Evolutionary conservation across 2,329 filamentous ascomycete genomes (phyloP).

Genomic region (Pyrenophora seminiperda): DNA sequence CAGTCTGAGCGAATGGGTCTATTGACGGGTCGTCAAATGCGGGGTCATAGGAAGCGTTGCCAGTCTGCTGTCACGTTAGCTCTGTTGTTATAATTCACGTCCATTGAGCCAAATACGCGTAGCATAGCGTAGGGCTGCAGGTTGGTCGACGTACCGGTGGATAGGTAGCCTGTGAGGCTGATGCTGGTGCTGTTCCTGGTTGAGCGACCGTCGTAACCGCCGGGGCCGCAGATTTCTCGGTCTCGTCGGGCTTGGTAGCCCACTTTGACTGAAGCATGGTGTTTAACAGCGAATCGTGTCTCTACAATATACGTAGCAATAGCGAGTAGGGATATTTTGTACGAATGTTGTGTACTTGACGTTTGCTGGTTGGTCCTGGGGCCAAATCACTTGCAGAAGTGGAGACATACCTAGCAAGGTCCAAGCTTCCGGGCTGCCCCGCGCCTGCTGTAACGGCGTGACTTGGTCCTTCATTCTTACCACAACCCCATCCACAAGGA

Average conservation of each 20-base stretch:
- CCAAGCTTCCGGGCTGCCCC: constrained; percentile 13
- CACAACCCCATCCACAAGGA: too few relatives aligned
- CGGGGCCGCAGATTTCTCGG: constrained; percentile 9
- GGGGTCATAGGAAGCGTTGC: constrained; percentile 34
- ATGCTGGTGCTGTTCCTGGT: constrained; percentile 14
- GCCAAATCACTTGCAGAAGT: constrained; percentile 11
- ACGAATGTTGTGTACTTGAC: not conserved
- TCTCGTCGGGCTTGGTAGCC: constrained; percentile 31
- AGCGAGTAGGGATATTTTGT: not conserved
- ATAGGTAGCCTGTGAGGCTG: constrained; percentile 16
- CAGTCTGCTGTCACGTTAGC: constrained; percentile 16
- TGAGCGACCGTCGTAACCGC: constrained; percentile 3
- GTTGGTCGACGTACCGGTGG: constrained; percentile 7
- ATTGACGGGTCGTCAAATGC: constrained; percentile 37
- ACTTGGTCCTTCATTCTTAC: not conserved
- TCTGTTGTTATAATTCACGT: not conserved
- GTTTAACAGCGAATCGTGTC: not conserved
- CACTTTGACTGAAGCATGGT: constrained; percentile 44
- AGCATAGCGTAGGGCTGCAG: not conserved
- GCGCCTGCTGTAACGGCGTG: constrained; percentile 10
- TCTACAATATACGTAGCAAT: constrained; percentile 2
- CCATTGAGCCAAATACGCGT: constrained; percentile 9
- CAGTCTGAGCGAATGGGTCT: constrained; percentile 57
- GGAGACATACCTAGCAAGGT: constrained; percentile 1
- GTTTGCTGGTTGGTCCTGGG: not conserved